phyloP scores from a whole-genome alignment of 2,329 filamentous ascomycete species.

The Cladosporium sphaerospermum region DNA sequence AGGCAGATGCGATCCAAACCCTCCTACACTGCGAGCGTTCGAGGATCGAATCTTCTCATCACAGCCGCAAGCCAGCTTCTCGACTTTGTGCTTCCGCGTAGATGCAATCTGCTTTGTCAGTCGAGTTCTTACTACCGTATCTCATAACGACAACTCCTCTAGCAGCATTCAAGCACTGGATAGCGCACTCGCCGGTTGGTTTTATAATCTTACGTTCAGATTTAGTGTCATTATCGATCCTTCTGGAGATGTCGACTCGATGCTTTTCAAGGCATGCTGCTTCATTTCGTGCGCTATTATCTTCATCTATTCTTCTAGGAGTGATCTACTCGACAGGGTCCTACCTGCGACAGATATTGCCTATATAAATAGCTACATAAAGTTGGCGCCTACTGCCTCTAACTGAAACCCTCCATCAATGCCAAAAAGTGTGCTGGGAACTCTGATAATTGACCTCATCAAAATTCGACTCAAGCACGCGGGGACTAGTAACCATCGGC shows the following conservation, averaged over 20 bases:
- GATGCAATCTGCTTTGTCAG: conserved; percentile 74
- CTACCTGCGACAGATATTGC: conserved; percentile 45
- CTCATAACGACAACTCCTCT: conserved; percentile 26
- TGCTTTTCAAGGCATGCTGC: conserved; percentile 88
- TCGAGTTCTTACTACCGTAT: conserved; percentile 54
- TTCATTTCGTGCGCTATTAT: conserved; percentile 60
- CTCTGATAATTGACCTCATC: no score
- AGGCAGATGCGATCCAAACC: conserved; percentile 23
- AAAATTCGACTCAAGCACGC: background rate
- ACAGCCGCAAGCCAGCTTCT: conserved; percentile 60
- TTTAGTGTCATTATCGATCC: conserved; percentile 55
- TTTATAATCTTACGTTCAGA: conserved; percentile 61
- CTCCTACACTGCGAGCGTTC: conserved; percentile 65
- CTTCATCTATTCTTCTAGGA: conserved; percentile 72
- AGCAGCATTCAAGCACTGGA: conserved; percentile 52
- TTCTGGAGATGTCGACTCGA: conserved; percentile 71
- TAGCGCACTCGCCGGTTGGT: conserved; percentile 65
- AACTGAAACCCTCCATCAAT: no score
- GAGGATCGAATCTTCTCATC: conserved; percentile 70
- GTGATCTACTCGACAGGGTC: conserved; percentile 60
- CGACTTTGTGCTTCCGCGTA: conserved; percentile 79
- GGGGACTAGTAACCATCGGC: background rate
- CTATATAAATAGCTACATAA: conserved; percentile 39
- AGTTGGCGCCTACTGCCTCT: conserved; percentile 46
- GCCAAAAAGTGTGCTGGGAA: no score